phyloP scores from a whole-genome alignment of 2,329 filamentous ascomycete species.

The Colletotrichum sp. region DNA sequence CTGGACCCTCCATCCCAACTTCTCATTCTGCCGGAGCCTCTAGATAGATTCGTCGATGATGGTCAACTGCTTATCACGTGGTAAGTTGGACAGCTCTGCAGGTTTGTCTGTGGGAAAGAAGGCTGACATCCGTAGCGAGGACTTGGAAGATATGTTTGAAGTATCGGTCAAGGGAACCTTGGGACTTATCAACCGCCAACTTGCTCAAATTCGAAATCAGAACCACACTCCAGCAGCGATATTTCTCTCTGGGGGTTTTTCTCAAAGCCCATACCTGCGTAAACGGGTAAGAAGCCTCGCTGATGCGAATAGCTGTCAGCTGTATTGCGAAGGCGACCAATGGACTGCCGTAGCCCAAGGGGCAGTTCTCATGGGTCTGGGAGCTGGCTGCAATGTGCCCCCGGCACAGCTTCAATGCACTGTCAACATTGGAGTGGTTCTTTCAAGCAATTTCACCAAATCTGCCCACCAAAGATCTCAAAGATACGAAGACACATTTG shows the following conservation, averaged over 20 bases:
- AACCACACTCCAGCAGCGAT: background rate
- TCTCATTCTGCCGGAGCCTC: background rate
- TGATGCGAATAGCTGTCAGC: background rate
- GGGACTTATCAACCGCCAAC: conserved; percentile 4
- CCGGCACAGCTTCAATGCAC: conserved; percentile 1
- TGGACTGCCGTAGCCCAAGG: conserved; percentile 22
- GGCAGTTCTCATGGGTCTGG: conserved; percentile 21
- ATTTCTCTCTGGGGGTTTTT: conserved; percentile 24
- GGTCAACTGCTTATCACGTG: background rate
- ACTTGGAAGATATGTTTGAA: conserved; percentile 21
- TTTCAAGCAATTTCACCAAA: background rate
- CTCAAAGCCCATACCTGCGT: conserved; percentile 20
- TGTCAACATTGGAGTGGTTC: background rate
- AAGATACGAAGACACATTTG: conserved; percentile 18
- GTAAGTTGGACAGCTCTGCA: background rate
- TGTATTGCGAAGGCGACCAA: conserved; percentile 12
- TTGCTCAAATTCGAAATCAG: conserved; percentile 4
- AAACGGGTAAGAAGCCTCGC: conserved; percentile 2
- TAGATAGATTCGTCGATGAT: background rate
- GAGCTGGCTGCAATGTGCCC: conserved; percentile 12
- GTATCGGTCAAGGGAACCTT: conserved; percentile 12
- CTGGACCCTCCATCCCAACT: background rate
- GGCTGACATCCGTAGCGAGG: background rate
- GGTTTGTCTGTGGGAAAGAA: background rate
- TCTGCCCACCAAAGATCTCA: conserved; percentile 1